Base-by-base conservation (phyloP, 2,329 filamentous ascomycete genomes). In the Metarhizium album region DNA sequence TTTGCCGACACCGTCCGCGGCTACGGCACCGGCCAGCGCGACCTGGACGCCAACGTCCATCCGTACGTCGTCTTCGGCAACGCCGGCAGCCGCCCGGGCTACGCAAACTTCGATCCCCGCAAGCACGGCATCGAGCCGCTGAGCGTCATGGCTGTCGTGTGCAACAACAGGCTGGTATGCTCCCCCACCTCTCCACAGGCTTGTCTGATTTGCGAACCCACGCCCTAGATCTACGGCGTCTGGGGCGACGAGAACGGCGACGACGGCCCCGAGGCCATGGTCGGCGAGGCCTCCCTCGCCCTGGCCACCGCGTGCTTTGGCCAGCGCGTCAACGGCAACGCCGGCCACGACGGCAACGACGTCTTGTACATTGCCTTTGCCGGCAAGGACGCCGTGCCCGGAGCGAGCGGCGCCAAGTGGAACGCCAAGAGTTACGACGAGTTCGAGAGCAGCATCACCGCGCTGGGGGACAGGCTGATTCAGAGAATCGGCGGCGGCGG, bases 171-270 rank as follows among this genome's bases (percentile, higher is more conserved):
- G 57, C 60, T 78, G 60, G 70, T 72, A 59, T 42, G 55, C 43
- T 2, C 31, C 7, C 7, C 31, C 31, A 33, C 14, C n/a, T n/a
- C n/a, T 33, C 31, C 35, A 5, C 18, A 13, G 43, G 27, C 8
- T 29, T 9, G 31, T 37, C n/a, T n/a, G n/a, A n/a, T n/a, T n/a
- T n/a, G n/a, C n/a, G n/a, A n/a, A n/a, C n/a, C n/a, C n/a, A n/a
- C n/a, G n/a, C n/a, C n/a, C n/a, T n/a, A 76, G 72, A 67, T 73
- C 55, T 82, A 82, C 58, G 79, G 77, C 11, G 65, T 82, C 47
- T 83, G 78, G 79, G 80, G 78, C 20, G 79, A 83, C 55, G 75
- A 74, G 33, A 83, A 83, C 54, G 80, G 78, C 42, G 75, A 72
- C 46, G 72, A 75, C 47, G 70, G 72, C 2, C 52, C 60, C 6